Evolutionary conservation across 176 grass and related monocot genomes (phyloP).

Genomic region (Triticum urartu): DNA sequence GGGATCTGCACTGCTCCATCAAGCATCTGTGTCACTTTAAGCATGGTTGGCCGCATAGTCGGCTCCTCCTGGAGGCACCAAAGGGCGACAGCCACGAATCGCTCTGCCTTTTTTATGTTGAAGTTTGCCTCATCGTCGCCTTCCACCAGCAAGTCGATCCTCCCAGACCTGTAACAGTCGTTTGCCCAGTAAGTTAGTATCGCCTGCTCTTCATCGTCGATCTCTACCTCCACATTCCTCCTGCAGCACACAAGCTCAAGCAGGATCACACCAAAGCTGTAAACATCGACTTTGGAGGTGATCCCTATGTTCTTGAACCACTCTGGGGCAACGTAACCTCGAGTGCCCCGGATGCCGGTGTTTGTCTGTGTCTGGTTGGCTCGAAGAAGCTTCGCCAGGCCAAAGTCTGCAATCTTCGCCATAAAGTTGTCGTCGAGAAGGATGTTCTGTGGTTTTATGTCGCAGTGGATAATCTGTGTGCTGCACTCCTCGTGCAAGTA

Average conservation of each 20-base stretch:
- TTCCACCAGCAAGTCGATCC: constrained; percentile 31
- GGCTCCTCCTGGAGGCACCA: constrained; percentile 74
- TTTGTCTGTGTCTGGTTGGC: constrained; percentile 40
- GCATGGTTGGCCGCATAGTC: constrained; percentile 43
- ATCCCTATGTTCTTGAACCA: constrained; percentile 47
- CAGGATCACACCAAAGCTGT: constrained; percentile 46
- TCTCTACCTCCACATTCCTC: constrained; percentile 34
- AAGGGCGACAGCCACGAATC: constrained; percentile 44
- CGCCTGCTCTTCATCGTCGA: neutral
- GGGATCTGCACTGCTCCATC: constrained; percentile 36
- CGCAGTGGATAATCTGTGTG: constrained; percentile 46
- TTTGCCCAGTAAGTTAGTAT: constrained; percentile 50
- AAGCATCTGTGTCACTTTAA: constrained; percentile 47
- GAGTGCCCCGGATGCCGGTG: constrained; percentile 42
- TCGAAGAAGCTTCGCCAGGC: constrained; percentile 45
- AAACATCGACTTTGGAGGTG: constrained; percentile 41
- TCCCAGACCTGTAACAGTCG: constrained; percentile 41
- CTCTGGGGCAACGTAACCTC: constrained; percentile 48
- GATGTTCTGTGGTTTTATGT: constrained; percentile 54
- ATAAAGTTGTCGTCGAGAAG: constrained; percentile 22
- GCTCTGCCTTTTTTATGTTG: constrained; percentile 26
- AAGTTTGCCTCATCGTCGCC: constrained; percentile 30
- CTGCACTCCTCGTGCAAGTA: constrained; percentile 49
- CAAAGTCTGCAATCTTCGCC: constrained; percentile 49
- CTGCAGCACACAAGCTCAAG: constrained; percentile 44